Conservation (phyloP, 148 eudicot genomes). For the Polygonum aviculare region DNA sequence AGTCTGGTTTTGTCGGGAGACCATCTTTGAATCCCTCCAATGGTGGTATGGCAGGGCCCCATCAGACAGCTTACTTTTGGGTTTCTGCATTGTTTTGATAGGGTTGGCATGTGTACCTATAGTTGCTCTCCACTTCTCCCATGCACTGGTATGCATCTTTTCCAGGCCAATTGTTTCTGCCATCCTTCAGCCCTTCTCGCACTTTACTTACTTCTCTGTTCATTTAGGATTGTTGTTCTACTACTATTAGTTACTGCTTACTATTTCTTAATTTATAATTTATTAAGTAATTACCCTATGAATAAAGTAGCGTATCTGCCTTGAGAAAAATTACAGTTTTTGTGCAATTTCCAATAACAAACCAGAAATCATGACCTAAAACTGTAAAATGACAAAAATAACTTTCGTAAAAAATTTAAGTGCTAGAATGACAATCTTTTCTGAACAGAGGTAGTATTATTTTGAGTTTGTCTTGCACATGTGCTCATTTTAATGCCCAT, state of each 20-base stretch:
- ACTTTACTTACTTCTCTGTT: background rate
- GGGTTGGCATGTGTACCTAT: conserved; percentile 90
- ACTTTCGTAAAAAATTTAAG: no score
- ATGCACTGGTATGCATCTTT: conserved; percentile 58
- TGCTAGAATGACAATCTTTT: no score
- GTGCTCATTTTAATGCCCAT: background rate
- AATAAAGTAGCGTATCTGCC: no score
- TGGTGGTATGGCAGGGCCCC: conserved; percentile 98
- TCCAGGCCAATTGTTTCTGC: background rate
- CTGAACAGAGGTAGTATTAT: background rate
- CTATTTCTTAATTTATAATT: no score
- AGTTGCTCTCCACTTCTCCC: conserved; percentile 87
- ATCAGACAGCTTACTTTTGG: conserved; percentile 87
- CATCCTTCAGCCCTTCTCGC: background rate
- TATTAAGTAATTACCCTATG: no score
- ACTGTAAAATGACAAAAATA: no score
- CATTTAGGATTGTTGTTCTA: no score
- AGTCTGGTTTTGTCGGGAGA: conserved; percentile 95
- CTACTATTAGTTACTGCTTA: no score
- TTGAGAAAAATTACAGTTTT: no score
- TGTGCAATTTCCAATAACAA: no score
- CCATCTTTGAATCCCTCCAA: conserved; percentile 94
- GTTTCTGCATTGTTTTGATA: conserved; percentile 72
- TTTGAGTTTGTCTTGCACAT: background rate
- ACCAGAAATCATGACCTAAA: no score